Evolutionary conservation across 2,329 filamentous ascomycete genomes (phyloP), one percentile per base, ranked within the genome.

Genomic region (Pseudodiploospora longispora): DNA sequence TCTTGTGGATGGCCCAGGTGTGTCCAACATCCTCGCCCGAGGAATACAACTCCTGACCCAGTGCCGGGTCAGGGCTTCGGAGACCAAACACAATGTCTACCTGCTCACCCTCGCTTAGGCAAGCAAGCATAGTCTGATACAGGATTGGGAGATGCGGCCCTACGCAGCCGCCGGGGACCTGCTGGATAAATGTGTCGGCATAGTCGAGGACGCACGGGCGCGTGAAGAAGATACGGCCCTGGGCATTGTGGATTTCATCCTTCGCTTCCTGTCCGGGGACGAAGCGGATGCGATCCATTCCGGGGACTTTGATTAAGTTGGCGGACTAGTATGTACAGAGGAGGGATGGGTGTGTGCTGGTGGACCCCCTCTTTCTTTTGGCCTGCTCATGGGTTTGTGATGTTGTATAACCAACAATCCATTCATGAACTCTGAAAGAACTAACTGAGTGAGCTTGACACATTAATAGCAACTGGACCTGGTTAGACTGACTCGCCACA

Each of bases 51-150:
- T 43, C 31, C n/a, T 50, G 45, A 3, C 50, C 47, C 2, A 30
- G 34, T 6, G 33, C 36, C 6, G 39, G 19, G 29, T 50, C 43
- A 1, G 50, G 50, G 6, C 41, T 30, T 9, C 46, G 41, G 12
- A 52, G 36, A 12, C 50, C 50, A 29, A 52, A 52, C 45, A 42
- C 50, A 5, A 52, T 46, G 37, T 50, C 50, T 6, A 52, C 45
- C 28, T 47, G 43, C 6, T 52, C 50, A 10, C 46, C 47, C 35
- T 52, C 47, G 34, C 42, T 33, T 6, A 52, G 10, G 33, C 47
- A 52, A 27, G 47, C 45, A 31, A 45, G 31, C 40, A 48, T 46
- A 31, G 41, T 38, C 43, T 41, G 43, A 36, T 50, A 50, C 5
- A 47, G 37, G 4, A 42, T 38, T 5, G 36, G 34, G 12, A 41